phyloP scores from a whole-genome alignment of 805 yeast genomes.

The Candida railenensis region DNA sequence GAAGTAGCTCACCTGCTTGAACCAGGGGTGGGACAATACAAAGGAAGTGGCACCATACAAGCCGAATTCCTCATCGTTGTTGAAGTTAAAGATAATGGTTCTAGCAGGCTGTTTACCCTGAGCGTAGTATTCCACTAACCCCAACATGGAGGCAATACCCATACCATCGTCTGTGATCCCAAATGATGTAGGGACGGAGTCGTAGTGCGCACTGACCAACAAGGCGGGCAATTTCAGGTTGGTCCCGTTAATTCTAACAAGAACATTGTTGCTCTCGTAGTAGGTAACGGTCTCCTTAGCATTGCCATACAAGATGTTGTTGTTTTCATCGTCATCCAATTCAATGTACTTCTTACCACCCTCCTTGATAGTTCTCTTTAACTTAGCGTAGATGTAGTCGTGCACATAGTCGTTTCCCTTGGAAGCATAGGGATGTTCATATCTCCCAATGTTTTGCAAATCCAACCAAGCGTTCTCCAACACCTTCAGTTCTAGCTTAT shows the following conservation, averaged over 20 bases:
- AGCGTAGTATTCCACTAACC: conserved; percentile 54
- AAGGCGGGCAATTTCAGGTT: conserved; percentile 61
- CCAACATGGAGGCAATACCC: conserved; percentile 81
- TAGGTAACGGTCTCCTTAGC: conserved; percentile 53
- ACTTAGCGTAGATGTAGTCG: conserved; percentile 47
- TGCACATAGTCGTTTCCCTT: conserved; percentile 75
- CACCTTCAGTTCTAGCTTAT: conserved; percentile 34
- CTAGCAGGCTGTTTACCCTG: conserved; percentile 56
- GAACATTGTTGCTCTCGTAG: conserved; percentile 79
- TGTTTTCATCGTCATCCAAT: conserved; percentile 40
- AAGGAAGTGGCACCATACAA: conserved; percentile 78
- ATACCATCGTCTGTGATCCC: conserved; percentile 94
- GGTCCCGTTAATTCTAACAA: conserved; percentile 71
- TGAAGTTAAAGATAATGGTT: conserved; percentile 79
- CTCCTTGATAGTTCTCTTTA: conserved; percentile 33
- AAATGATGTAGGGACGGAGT: conserved; percentile 80
- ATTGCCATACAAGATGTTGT: conserved; percentile 52
- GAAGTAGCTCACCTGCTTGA: conserved; percentile 56
- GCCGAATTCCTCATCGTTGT: conserved; percentile 88
- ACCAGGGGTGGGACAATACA: conserved; percentile 66
- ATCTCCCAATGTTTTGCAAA: conserved; percentile 63
- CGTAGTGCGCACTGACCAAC: conserved; percentile 81
- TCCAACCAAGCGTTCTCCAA: conserved; percentile 62
- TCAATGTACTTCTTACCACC: conserved; percentile 27
- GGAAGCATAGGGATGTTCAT: conserved; percentile 79